Conservation (phyloP, 139 green algal species). For the Eudorina sp. region DNA sequence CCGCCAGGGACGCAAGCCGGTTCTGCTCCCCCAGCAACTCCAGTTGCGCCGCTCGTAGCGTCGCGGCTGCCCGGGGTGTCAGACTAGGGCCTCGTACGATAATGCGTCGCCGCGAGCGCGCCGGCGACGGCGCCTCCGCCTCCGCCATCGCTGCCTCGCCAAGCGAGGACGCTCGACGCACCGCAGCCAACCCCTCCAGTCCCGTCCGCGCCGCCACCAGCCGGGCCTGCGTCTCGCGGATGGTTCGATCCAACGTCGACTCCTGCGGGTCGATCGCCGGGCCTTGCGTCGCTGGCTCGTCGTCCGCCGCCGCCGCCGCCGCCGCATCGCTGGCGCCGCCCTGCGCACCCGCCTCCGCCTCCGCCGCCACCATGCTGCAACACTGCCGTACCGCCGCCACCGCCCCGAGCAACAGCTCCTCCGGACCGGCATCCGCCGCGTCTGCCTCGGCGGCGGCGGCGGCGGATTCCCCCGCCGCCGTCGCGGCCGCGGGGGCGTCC, state of each 20-base stretch:
- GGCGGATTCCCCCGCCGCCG: neutral
- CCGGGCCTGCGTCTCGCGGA: neutral
- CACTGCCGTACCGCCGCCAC: neutral
- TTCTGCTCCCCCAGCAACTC: neutral
- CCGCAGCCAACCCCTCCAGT: neutral
- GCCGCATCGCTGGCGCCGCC: neutral
- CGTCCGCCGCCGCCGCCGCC: neutral
- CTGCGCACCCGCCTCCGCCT: neutral
- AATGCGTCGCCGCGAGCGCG: no score
- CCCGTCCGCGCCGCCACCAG: slow-evolving; percentile 15
- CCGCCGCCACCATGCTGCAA: neutral
- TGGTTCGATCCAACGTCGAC: neutral
- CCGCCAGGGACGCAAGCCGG: slow-evolving; percentile 14
- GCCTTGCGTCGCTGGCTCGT: neutral
- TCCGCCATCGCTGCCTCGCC: neutral
- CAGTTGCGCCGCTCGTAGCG: neutral
- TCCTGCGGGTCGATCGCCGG: no score
- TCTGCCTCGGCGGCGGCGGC: no score
- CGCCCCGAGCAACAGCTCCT: neutral
- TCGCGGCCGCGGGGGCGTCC: neutral
- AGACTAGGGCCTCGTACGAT: no score
- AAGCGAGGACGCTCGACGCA: neutral
- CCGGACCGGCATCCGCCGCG: neutral
- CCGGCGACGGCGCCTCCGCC: neutral
- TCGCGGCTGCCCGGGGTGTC: neutral